Percentiles rank a stretch among this genome's conserved stretches.
phyloP scores from a whole-genome alignment of 495 filamentous ascomycete genomes.

The Alectoria sarmentosa region DNA sequence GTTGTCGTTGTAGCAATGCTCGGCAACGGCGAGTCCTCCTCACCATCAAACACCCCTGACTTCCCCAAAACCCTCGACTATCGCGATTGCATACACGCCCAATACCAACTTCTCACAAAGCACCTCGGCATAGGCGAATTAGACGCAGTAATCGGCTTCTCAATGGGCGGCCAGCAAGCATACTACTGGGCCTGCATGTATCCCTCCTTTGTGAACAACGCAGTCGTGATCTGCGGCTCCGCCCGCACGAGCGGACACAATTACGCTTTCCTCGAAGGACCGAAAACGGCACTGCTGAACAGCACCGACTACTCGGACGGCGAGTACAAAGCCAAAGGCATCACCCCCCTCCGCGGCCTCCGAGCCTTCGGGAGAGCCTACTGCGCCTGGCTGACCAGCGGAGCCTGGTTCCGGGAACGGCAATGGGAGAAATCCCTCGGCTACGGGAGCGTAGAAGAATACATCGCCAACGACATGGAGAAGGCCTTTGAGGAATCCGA shows the following conservation, averaged over 20 bases:
- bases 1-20: slow-evolving; percentile 36
- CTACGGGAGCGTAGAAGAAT: slow-evolving; percentile 32
- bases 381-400: slow-evolving; percentile 37
- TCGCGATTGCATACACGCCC: slow-evolving; percentile 33
- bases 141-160: slow-evolving; percentile 38
- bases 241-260: slow-evolving; percentile 41
- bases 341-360: slow-evolving; percentile 30
- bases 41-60: slow-evolving; percentile 31
- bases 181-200: slow-evolving; percentile 40
- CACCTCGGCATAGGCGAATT: slow-evolving; percentile 28
- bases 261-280: slow-evolving; percentile 43
- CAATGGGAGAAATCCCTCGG: slow-evolving; percentile 34
- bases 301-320: slow-evolving; percentile 38
- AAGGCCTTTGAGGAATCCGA: slow-evolving; percentile 33
- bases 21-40: slow-evolving; percentile 34
- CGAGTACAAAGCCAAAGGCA: slow-evolving; percentile 27
- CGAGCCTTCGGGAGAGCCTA: slow-evolving; percentile 40
- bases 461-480: slow-evolving; percentile 30
- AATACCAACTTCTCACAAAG: slow-evolving; percentile 28
- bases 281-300: slow-evolving; percentile 35
- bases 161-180: slow-evolving; percentile 45
- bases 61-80: slow-evolving; percentile 31
- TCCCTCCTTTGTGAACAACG: slow-evolving; percentile 34
- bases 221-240: slow-evolving; percentile 35
- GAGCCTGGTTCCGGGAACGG: slow-evolving; percentile 38